Evolutionary conservation across 2,329 filamentous ascomycete genomes (phyloP), one percentile per base, ranked within the genome.

Genomic region (Penicillium verrucosum): DNA sequence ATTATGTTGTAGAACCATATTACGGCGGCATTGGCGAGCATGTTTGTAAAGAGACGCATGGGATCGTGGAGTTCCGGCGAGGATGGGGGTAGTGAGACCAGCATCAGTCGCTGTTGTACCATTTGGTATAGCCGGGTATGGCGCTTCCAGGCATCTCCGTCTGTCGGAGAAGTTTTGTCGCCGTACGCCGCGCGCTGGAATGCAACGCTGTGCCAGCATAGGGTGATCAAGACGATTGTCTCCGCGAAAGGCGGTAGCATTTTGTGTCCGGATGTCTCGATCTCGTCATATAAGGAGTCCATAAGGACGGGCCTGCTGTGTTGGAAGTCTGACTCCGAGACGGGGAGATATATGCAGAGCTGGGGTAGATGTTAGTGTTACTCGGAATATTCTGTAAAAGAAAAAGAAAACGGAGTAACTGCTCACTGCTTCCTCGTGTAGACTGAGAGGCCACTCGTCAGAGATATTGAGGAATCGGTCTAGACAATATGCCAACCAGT

Each of bases 401-500:
- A 27, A 58, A 1, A 63, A 54, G 10, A 58, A 1, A 63, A 54
- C 8, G 7, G 1, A 11, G 12, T 4, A 11, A 7, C 10, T 30
- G 18, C 57, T 40, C 40, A 63, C 61, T 11, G 49, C 34, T 29
- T 57, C 49, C 56, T 75, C 71, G 21, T 65, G 65, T n/a, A 75
- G 55, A 1, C 68, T 68, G 12, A 71, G 45, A 11, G 70, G 67
- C 50, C 60, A 67, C 11, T 65, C 63, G 32, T 66, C 61, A 4
- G 64, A 59, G 4, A 72, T 63, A 42, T 67, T 69, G 18, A 69
- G 54, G 44, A 74, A 68, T 1, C 66, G 68, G 54, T 76, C 73
- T 3, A 76, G 56, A 34, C 60, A 65, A 51, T 72, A 75, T 0
- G 72, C 73, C 59, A 76, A 62, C 73, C 73, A 76, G 54, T 75